Percentiles rank a stretch among this genome's conserved stretches.
Evolutionary conservation across 257 asterid species (phyloP).

Genomic region (Vinca minor): DNA sequence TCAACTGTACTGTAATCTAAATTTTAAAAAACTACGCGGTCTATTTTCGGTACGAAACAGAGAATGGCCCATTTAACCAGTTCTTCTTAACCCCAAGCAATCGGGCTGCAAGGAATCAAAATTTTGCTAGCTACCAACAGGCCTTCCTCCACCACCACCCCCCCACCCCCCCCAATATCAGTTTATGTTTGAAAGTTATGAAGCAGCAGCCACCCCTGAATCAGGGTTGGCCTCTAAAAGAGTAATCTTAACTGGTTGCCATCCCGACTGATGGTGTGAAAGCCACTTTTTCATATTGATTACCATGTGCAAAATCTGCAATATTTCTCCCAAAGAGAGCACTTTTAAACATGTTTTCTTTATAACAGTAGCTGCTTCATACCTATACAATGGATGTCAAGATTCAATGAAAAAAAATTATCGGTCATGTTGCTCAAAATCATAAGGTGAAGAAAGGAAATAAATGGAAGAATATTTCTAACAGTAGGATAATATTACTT

Average conservation of each 20-base stretch:
- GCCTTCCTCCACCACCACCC: no score
- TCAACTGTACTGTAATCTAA: slow-evolving; percentile 6
- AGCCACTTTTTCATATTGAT: slow-evolving; percentile 72
- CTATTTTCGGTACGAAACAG: slow-evolving; percentile 15
- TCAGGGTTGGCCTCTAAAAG: slow-evolving; percentile 63
- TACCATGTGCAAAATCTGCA: slow-evolving; percentile 81
- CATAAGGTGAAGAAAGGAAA: slow-evolving; percentile 4
- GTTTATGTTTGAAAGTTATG: slow-evolving; percentile 28
- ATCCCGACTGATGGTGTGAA: slow-evolving; percentile 56
- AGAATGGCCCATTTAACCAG: slow-evolving; percentile 25
- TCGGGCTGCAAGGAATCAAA: slow-evolving; percentile 14
- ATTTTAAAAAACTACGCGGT: slow-evolving; percentile 17
- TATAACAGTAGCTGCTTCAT: slow-evolving; percentile 78
- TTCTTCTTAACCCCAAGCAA: slow-evolving; percentile 22
- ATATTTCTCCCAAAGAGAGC: slow-evolving; percentile 61
- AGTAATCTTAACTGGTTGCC: slow-evolving; percentile 70
- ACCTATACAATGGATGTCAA: slow-evolving; percentile 40
- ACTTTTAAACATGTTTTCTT: slow-evolving; percentile 62
- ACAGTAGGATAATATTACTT: background rate
- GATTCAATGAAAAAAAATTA: slow-evolving; percentile 10
- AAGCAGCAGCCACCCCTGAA: slow-evolving; percentile 62
- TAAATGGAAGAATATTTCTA: background rate
- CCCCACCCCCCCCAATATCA: slow-evolving; percentile 33
- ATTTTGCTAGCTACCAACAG: slow-evolving; percentile 8
- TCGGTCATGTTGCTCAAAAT: background rate